Evolutionary conservation across 345 rosid genomes (phyloP), one percentile per base, ranked within the genome.

Genomic region (Nephelium lappaceum): DNA sequence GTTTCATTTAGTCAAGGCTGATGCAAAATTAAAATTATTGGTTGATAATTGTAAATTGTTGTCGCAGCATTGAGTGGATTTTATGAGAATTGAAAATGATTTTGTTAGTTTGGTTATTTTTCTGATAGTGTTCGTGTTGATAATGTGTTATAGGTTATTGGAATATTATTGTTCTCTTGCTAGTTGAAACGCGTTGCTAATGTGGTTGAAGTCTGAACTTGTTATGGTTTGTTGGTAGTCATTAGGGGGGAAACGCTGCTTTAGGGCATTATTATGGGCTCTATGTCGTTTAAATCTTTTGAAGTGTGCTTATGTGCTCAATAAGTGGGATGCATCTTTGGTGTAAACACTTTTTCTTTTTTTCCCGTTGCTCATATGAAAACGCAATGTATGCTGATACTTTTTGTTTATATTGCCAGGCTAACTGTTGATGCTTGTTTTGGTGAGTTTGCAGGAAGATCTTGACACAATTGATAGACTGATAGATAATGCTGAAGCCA

Each of bases 401-500:
- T 55, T 76, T 45, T 73, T 67, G 45, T 61, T 64, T 42, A 19
- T 38, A 23, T 27, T 64, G 74, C 0, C 57, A n/a, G 36, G 72
- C 57, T 55, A 31, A 67, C 3, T 72, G 69, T 25, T 69, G 53
- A 57, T 57, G 31, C 69, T 61, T 76, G 8, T 31, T 58, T 19
- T 39, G 23, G 60, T 67, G 41, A 53, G 62, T 63, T 74, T 83
- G 81, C 88, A 96, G 98, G 94, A 86, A 67, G 97, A 93, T 86
- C 85, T 87, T 23, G 95, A 94, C 78, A 81, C 88, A n/a, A 91
- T 94, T 47, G 98, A 96, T 81, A 91, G 87, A 79, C 68, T 94
- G 91, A 93, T 93, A 80, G 97, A 77, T 61, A 82, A 84, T 51
- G 99, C 89, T 67, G 99, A 96, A 86, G 90, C 95, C 16, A 73